Base-by-base conservation (phyloP, 331 rosid species). In the Prunus yedoensis region DNA sequence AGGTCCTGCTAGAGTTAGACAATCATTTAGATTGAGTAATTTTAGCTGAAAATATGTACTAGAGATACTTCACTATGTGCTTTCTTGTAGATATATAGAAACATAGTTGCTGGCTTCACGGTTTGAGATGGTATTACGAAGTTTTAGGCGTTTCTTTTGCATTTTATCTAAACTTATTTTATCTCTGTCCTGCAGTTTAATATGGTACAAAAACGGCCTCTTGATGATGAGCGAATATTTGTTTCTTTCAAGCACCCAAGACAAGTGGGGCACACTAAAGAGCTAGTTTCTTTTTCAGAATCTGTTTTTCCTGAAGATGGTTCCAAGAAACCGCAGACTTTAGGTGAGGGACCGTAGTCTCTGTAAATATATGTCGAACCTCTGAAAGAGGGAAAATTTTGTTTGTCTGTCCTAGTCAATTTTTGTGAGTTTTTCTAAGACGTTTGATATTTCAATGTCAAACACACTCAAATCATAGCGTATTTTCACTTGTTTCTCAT, bases 151-250 rank as follows among this genome's bases (percentile, higher is more conserved):
- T 32, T 1, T 68, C 53, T 5, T 62, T 30, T 23, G 7, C 68
- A 3, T 61, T 17, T 46, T 72, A 49, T 67, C 32, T 74, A 58
- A 68, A 67, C 70, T 11, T 43, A 62, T 67, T 50, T 71, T 45
- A 54, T 82, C 27, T 70, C 7, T 73, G 61, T 77, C 70, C 58
- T 83, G 87, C 91, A 87, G 89, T 56, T 71, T 73, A 86, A 74
- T 74, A 92, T 92, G 97, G 97, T 92, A 64, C 96, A 90, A 78
- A 92, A 92, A 69, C 93, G 91, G 62, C 84, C 89, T 32, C 87
- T 81, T 41, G 94, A 92, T 61, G 89, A 82, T 50, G 97, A 82
- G 51, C 90, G 88, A 56, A 68, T 83, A 68, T 73, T 84, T 71
- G 82, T 85, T 77, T 87, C 94, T 67, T 74, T 87, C 68, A 90